A percentile compares a stretch with the other conserved stretches of the same genome.
These are phyloP conservation scores for Fusarium sp. DNA, from an alignment of 2,329 filamentous ascomycete species.

Conservation along the genomic window DNA sequence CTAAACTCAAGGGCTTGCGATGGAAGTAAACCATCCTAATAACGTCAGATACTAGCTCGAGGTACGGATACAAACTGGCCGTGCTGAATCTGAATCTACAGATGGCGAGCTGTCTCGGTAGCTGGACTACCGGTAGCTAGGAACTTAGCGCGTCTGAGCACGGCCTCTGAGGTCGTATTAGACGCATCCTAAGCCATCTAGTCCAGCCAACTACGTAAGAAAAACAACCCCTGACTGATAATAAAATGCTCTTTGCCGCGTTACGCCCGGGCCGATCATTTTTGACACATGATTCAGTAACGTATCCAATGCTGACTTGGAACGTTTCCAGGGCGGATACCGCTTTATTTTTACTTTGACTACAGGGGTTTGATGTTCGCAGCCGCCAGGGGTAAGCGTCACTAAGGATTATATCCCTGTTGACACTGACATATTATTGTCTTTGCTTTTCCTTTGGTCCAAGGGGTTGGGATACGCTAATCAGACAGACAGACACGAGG, in stretches of 20 bases:
- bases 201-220: neutral
- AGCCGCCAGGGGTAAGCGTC: neutral
- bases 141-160: neutral
- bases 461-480: neutral
- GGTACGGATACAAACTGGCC: neutral
- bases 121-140: neutral
- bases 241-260: neutral
- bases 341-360: no score
- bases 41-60: neutral
- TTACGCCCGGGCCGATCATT: neutral
- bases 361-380: neutral
- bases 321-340: neutral
- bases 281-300: neutral
- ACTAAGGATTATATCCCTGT: neutral
- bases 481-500: neutral
- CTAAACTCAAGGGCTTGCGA: neutral
- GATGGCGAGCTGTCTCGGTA: neutral
- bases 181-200: neutral
- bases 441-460: slow-evolving; percentile 1
- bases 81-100: slow-evolving; percentile 1
- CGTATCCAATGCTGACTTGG: neutral
- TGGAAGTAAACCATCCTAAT: neutral
- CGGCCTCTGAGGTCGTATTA: neutral
- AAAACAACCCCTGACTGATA: neutral
- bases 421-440: neutral